phyloP scores from a whole-genome alignment of 2,329 filamentous ascomycete species.

The Lizonia empirigonia region DNA sequence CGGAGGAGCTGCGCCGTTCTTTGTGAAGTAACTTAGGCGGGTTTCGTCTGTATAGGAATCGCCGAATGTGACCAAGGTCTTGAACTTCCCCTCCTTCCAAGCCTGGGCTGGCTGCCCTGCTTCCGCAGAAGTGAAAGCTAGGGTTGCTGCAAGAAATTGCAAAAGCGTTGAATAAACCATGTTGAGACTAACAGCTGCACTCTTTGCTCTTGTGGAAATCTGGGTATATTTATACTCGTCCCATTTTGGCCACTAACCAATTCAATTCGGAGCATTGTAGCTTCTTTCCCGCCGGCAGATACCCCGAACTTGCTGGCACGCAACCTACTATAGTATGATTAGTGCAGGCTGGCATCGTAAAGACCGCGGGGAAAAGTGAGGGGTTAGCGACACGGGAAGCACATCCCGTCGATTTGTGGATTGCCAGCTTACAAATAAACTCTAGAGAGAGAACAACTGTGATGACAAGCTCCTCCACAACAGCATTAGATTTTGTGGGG shows the following conservation, averaged over 20 bases:
- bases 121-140: slow-evolving; percentile 26
- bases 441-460: neutral
- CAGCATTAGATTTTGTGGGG: neutral
- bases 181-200: slow-evolving; percentile 4
- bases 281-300: slow-evolving; percentile 23
- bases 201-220: neutral
- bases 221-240: slow-evolving; percentile 24
- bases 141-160: slow-evolving; percentile 26
- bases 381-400: slow-evolving; percentile 20
- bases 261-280: slow-evolving; percentile 8
- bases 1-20: slow-evolving; percentile 65
- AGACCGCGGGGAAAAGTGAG: slow-evolving; percentile 17
- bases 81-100: slow-evolving; percentile 58
- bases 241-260: neutral
- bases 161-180: slow-evolving; percentile 20
- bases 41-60: slow-evolving; percentile 79
- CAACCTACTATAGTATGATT: slow-evolving; percentile 15
- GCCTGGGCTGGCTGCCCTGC: slow-evolving; percentile 18
- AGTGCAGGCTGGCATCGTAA: slow-evolving; percentile 22
- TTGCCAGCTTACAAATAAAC: neutral
- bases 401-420: neutral
- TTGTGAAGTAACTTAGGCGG: slow-evolving; percentile 67
- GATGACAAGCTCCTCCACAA: neutral
- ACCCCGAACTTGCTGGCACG: slow-evolving; percentile 1
- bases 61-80: slow-evolving; percentile 71